Conservation (phyloP, 805 yeast genomes). For the Metschnikowia continentalis region DNA sequence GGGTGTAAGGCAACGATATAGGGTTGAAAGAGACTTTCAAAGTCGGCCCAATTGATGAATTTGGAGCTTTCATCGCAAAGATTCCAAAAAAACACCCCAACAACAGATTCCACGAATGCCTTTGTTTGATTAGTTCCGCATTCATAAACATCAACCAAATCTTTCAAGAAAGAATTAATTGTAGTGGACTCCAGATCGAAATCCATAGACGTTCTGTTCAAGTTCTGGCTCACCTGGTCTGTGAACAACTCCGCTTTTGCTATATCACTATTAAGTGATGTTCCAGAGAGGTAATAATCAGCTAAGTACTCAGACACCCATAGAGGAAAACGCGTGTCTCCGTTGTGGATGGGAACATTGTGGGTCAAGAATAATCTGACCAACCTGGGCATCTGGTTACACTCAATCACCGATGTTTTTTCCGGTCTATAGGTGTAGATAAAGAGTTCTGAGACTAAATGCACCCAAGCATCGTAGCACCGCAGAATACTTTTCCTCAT, state of each 20-base stretch:
- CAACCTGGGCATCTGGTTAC: not conserved
- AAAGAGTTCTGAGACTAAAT: not conserved
- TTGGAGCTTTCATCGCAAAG: conserved; percentile 11
- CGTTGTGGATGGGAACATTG: not conserved
- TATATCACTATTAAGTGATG: not conserved
- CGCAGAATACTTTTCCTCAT: not conserved
- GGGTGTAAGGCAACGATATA: conserved; percentile 31
- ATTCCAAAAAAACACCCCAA: conserved; percentile 36
- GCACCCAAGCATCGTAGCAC: not conserved
- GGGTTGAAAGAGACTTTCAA: conserved; percentile 13
- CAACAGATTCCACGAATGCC: conserved; percentile 31
- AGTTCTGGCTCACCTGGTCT: not conserved
- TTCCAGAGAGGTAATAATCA: conserved; percentile 11
- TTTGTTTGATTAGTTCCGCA: conserved; percentile 3
- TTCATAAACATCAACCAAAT: conserved; percentile 18
- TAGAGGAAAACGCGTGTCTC: not conserved
- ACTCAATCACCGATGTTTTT: not conserved
- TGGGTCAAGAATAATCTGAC: conserved; percentile 2
- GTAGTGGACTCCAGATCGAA: conserved; percentile 2
- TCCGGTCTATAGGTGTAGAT: not conserved
- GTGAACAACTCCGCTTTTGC: not conserved
- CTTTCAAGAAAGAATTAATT: conserved; percentile 6
- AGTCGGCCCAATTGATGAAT: conserved; percentile 21
- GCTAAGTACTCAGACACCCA: conserved; percentile 16
- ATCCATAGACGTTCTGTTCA: not conserved